Conservation (phyloP, 805 yeast species). For the Nakazawaea ernobii region DNA sequence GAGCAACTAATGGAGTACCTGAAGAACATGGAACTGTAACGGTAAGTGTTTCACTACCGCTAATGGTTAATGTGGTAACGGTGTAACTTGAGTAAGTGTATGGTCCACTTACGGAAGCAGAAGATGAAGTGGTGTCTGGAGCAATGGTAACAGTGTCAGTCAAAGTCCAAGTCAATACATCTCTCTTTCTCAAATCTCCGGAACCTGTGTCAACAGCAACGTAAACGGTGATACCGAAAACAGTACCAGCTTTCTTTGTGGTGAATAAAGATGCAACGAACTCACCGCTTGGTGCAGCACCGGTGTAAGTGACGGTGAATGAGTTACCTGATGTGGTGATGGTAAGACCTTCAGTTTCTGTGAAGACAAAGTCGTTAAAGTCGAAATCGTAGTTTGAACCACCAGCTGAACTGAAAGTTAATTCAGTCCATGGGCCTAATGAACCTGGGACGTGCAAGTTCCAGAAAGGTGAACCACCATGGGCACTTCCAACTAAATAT, state of each 20-base stretch:
- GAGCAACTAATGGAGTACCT: slow-evolving; percentile 6
- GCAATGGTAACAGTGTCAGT: slow-evolving; percentile 6
- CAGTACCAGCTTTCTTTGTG: not conserved
- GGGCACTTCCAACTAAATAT: slow-evolving; percentile 3
- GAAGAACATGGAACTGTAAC: slow-evolving; percentile 10
- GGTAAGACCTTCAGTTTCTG: not conserved
- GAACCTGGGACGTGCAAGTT: slow-evolving; percentile 9
- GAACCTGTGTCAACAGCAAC: slow-evolving; percentile 9
- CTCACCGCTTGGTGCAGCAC: slow-evolving; percentile 8
- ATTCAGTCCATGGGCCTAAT: slow-evolving; percentile 9
- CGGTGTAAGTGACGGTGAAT: slow-evolving; percentile 10
- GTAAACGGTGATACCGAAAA: slow-evolving; percentile 9
- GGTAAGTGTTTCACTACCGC: slow-evolving; percentile 8
- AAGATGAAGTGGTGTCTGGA: slow-evolving; percentile 2
- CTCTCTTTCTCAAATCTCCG: slow-evolving; percentile 10
- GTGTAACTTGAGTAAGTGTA: slow-evolving; percentile 11
- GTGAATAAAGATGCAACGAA: slow-evolving; percentile 8
- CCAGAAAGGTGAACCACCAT: slow-evolving; percentile 11
- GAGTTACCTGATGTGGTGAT: slow-evolving; percentile 4
- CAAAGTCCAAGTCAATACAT: slow-evolving; percentile 11
- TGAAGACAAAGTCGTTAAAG: slow-evolving; percentile 6
- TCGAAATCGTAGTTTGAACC: slow-evolving; percentile 9
- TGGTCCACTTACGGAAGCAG: slow-evolving; percentile 6
- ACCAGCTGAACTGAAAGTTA: slow-evolving; percentile 9
- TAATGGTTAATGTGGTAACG: slow-evolving; percentile 6